These are phyloP conservation scores for Atkinsonella texensis DNA, from an alignment of 2,329 filamentous ascomycete species.

Conservation along the genomic window DNA sequence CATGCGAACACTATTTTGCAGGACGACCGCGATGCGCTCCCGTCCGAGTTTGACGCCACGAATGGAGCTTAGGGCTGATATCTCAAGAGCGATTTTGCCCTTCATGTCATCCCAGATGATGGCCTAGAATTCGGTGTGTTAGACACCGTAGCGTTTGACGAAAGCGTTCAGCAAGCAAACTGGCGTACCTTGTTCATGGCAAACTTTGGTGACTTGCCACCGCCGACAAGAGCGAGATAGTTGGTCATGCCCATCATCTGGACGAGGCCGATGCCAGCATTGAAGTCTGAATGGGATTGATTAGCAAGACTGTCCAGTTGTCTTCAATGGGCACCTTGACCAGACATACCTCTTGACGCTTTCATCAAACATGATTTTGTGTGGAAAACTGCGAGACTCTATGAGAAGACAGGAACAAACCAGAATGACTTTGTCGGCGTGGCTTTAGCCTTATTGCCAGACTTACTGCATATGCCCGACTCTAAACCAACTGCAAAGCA, in stretches of 20 bases:
- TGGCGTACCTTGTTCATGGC: constrained; percentile 64
- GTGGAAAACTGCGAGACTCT: constrained; percentile 48
- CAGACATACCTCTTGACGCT: constrained; percentile 31
- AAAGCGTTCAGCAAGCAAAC: too few species aligned
- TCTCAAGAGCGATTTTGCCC: constrained; percentile 58
- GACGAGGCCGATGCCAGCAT: constrained; percentile 68
- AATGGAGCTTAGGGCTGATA: constrained; percentile 71
- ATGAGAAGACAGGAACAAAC: not conserved
- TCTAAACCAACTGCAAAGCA: constrained; percentile 83
- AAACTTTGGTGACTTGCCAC: constrained; percentile 74
- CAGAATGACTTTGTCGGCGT: not conserved
- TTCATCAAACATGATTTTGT: constrained; percentile 61
- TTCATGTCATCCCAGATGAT: constrained; percentile 88
- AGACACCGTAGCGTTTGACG: not conserved
- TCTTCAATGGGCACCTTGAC: not conserved
- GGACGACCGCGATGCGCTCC: constrained; percentile 64
- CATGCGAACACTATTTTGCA: constrained; percentile 70
- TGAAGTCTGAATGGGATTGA: constrained; percentile 45
- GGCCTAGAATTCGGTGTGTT: constrained; percentile 31
- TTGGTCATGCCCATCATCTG: constrained; percentile 82
- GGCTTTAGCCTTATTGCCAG: not conserved
- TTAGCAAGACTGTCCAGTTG: not conserved
- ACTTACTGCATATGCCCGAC: constrained; percentile 70
- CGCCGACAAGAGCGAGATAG: constrained; percentile 81
- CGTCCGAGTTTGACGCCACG: constrained; percentile 68